Percentiles rank a stretch among this genome's conserved stretches.
Conservation (phyloP, 2,329 filamentous ascomycete genomes). For the Juglanconis oblonga region DNA sequence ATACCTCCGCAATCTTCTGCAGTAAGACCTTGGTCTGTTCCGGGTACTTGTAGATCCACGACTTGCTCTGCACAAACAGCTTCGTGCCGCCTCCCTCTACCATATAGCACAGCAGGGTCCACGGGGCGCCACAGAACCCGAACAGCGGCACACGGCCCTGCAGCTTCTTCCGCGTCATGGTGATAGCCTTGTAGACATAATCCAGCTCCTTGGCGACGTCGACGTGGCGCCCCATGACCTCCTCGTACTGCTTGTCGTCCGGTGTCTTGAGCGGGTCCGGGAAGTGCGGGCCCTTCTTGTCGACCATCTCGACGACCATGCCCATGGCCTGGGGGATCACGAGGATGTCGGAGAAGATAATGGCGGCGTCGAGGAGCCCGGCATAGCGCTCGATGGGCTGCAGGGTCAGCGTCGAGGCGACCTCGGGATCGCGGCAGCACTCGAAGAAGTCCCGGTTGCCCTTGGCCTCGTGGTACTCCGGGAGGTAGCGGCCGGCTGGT, state of each 20-base stretch:
- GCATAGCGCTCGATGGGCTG: constrained; percentile 91
- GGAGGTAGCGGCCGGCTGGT: constrained; percentile 89
- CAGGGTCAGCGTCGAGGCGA: constrained; percentile 88
- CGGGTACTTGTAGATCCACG: constrained; percentile 90
- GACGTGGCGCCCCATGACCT: constrained; percentile 74
- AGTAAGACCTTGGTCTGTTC: constrained; percentile 77
- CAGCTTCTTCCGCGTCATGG: constrained; percentile 83
- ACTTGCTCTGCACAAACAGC: constrained; percentile 90
- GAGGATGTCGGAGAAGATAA: constrained; percentile 98
- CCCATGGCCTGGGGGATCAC: constrained; percentile 98
- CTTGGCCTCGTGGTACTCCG: constrained; percentile 96
- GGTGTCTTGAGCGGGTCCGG: constrained; percentile 78
- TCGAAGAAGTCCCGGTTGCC: constrained; percentile 91
- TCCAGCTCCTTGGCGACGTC: constrained; percentile 80
- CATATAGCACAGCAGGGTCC: constrained; percentile 98
- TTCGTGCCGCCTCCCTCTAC: constrained; percentile 96
- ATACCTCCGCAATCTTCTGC: constrained; percentile 89
- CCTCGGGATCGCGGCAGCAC: constrained; percentile 90
- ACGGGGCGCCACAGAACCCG: constrained; percentile 94
- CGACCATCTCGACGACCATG: constrained; percentile 98
- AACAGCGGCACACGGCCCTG: constrained; percentile 86
- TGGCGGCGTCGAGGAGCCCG: constrained; percentile 90
- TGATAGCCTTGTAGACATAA: constrained; percentile 96
- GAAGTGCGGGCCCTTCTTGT: constrained; percentile 91
- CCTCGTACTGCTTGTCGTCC: constrained; percentile 76